Evolutionary conservation across 768 basidiomycete genomes (phyloP).

Genomic region (Lentinula detonsa): DNA sequence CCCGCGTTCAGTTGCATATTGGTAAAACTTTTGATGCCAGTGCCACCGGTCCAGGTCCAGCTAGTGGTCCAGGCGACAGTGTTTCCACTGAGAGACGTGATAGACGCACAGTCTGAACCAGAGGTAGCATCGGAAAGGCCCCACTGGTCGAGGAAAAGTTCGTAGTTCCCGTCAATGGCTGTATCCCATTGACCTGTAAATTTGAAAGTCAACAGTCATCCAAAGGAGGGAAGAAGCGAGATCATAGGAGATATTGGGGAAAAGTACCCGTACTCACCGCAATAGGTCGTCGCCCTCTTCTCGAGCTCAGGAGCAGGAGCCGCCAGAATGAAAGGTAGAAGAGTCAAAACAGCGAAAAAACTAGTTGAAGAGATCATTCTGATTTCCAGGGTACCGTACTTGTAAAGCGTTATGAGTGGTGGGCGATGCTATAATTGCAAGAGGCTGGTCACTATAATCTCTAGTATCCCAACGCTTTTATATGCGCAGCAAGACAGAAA

Average conservation of each 20-base stretch:
- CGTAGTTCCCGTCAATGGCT: constrained; percentile 39
- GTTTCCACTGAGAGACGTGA: constrained; percentile 23
- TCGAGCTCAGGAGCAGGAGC: constrained; percentile 21
- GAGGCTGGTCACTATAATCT: background rate
- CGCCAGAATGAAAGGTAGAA: constrained; percentile 11
- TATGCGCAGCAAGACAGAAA: background rate
- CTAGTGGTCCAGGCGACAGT: constrained; percentile 31
- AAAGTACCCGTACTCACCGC: background rate
- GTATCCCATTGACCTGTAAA: constrained; percentile 45
- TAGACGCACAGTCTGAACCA: constrained; percentile 33
- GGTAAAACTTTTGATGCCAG: constrained; percentile 54
- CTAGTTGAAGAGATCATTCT: constrained; percentile 14
- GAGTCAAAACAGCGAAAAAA: constrained; percentile 17
- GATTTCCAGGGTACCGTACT: background rate
- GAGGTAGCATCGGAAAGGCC: constrained; percentile 22
- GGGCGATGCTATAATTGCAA: background rate
- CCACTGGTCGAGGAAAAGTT: constrained; percentile 46
- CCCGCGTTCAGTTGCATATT: constrained; percentile 47
- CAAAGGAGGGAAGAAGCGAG: background rate
- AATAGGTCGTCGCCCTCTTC: constrained; percentile 26
- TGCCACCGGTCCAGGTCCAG: constrained; percentile 42
- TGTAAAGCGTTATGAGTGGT: background rate
- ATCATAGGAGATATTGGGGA: background rate
- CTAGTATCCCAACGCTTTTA: background rate
- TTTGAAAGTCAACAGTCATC: background rate